Percentiles rank a stretch among this genome's conserved stretches.
These are phyloP conservation scores for Dendrobium huoshanense DNA, from an alignment of 106 monocot genomes.

Conservation along the genomic window DNA sequence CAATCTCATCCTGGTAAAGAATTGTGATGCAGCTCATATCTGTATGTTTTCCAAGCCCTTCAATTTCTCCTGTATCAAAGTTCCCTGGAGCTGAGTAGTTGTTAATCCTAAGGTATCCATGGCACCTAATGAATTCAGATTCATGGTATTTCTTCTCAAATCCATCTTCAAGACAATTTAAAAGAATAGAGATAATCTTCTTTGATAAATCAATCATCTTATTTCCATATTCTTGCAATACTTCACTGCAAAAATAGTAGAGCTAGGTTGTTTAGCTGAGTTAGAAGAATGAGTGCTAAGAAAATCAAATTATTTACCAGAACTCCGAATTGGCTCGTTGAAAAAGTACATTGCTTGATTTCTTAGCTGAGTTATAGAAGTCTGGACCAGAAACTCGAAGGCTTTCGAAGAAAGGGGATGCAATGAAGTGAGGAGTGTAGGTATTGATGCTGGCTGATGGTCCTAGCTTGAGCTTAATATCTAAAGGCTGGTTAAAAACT, in stretches of 20 bases:
- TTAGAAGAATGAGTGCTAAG: too few relatives aligned
- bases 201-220: slow-evolving; percentile 40
- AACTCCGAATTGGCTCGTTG: slow-evolving; percentile 15
- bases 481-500: slow-evolving; percentile 23
- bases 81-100: slow-evolving; percentile 22
- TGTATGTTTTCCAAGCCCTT: slow-evolving; percentile 60
- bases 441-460: slow-evolving; percentile 19
- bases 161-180: slow-evolving; percentile 27
- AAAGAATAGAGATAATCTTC: slow-evolving; percentile 22
- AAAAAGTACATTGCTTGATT: slow-evolving; percentile 24
- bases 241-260: slow-evolving; percentile 14
- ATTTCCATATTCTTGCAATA: slow-evolving; percentile 33
- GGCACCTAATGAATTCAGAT: slow-evolving; percentile 32
- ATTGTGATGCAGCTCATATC: slow-evolving; percentile 63
- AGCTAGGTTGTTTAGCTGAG: neutral
- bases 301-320: slow-evolving; percentile 14
- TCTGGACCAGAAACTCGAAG: slow-evolving; percentile 41
- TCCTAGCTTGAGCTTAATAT: slow-evolving; percentile 35
- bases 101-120: slow-evolving; percentile 49
- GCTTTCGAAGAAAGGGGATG: slow-evolving; percentile 55
- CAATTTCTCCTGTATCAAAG: slow-evolving; percentile 8
- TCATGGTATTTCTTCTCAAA: slow-evolving; percentile 23
- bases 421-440: slow-evolving; percentile 48
- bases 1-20: slow-evolving; percentile 37
- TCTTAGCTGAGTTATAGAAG: slow-evolving; percentile 33